A percentile compares a stretch with the other conserved stretches of the same genome.
Conservation (phyloP, 805 yeast genomes). For the Barnettozyma populi region DNA sequence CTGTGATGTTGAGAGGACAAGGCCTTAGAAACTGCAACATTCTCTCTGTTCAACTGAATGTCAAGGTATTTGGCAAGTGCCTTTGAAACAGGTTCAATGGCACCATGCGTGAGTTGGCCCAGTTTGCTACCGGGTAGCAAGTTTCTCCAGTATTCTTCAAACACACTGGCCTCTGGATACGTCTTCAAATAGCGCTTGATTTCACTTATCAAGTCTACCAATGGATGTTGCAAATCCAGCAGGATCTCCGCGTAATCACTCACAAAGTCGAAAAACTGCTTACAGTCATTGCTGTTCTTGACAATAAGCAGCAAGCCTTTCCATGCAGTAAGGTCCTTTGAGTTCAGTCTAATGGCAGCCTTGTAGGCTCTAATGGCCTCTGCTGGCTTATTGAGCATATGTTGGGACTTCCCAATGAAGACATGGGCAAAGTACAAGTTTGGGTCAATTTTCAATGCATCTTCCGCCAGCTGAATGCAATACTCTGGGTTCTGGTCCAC, state of each 20-base stretch:
- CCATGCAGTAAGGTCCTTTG: constrained; percentile 63
- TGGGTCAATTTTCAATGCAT: constrained; percentile 51
- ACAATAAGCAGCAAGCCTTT: constrained; percentile 63
- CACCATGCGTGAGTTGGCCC: constrained; percentile 46
- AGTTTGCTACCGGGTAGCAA: constrained; percentile 53
- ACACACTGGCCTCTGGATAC: constrained; percentile 26
- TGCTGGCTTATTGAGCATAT: constrained; percentile 34
- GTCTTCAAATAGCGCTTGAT: constrained; percentile 40
- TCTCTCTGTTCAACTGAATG: constrained; percentile 36
- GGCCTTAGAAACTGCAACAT: constrained; percentile 33
- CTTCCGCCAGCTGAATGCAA: constrained; percentile 51
- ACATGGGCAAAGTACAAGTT: constrained; percentile 60
- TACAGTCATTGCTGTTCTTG: constrained; percentile 32
- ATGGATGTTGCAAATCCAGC: constrained; percentile 37
- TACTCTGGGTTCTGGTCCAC: constrained; percentile 54
- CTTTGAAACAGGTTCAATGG: constrained; percentile 40
- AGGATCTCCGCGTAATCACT: constrained; percentile 40
- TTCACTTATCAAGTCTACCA: constrained; percentile 45
- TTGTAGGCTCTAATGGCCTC: constrained; percentile 40
- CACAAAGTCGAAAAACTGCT: constrained; percentile 42
- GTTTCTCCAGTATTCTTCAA: constrained; percentile 43
- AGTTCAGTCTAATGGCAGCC: constrained; percentile 45
- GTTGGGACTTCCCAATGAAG: constrained; percentile 66
- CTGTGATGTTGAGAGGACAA: constrained; percentile 45
- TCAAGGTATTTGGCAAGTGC: constrained; percentile 41